Evolutionary conservation across 2,329 filamentous ascomycete species (phyloP).

Genomic region (Erysiphe neolycopersici): DNA sequence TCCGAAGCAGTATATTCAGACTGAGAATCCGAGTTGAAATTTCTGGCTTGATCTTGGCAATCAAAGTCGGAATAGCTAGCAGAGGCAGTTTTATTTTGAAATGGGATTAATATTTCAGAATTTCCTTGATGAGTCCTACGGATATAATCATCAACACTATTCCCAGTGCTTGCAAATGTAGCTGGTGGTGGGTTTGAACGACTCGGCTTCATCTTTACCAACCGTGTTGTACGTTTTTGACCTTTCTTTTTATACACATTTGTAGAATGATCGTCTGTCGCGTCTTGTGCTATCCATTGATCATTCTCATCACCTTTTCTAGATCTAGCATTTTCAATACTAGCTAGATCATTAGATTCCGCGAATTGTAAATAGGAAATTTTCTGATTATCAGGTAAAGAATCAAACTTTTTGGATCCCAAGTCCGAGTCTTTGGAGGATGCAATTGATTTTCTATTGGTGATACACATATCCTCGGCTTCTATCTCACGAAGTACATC

Average conservation of each 20-base stretch:
- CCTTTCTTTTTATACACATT: constrained; percentile 60
- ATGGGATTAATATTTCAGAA: not conserved
- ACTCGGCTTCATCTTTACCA: constrained; percentile 34
- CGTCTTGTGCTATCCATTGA: too few species aligned
- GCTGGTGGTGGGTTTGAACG: constrained; percentile 19
- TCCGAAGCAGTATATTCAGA: constrained; percentile 14
- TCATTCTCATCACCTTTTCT: too few species aligned
- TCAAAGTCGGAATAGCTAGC: not conserved
- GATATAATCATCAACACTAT: constrained; percentile 15
- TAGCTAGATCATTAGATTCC: too few species aligned
- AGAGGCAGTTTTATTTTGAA: constrained; percentile 1
- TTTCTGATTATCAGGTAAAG: too few species aligned
- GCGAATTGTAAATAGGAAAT: too few species aligned
- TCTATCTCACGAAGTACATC: constrained; percentile 51
- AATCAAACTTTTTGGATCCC: too few species aligned
- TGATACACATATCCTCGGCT: constrained; percentile 14
- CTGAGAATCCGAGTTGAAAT: constrained; percentile 12
- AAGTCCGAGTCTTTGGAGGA: too few species aligned
- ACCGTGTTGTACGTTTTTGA: constrained; percentile 50
- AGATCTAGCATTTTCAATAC: too few species aligned
- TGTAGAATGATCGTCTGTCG: constrained; percentile 19
- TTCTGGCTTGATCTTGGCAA: constrained; percentile 7
- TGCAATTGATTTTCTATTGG: too few species aligned
- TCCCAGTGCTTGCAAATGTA: constrained; percentile 8
- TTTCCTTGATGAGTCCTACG: constrained; percentile 8